Base-by-base conservation (phyloP, 495 filamentous ascomycete species). In the Penicillium fimorum region DNA sequence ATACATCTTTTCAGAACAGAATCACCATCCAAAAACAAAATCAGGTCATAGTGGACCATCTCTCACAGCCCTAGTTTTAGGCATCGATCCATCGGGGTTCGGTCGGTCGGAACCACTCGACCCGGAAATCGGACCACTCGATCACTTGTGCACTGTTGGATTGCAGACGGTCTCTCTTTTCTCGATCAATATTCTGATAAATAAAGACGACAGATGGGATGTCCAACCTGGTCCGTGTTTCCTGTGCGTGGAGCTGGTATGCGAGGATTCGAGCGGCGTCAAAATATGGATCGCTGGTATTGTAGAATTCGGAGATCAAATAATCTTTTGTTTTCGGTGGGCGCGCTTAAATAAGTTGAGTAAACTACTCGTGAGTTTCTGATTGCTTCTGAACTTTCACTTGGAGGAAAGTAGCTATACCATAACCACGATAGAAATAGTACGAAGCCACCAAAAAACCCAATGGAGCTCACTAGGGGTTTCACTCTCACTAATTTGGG, bases 1-100 rank as follows among this genome's bases (percentile, higher is more conserved):
- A 79, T 58, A 7, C 63, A 65, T 4, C 53, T 42, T 8, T 53
- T 58, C 20, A 78, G 53, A 9, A 77, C 56, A 27, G 72, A 74
- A 52, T 79, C 78, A 0, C 70, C 70, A 48, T 81, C 78, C 22
- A 79, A 60, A 38, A 76, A 80, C 9, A 76, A 50, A 15, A 79
- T 66, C 48, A 68, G 74, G 22, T 76, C 68, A 47, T 73, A 81
- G 50, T 77, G 58, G 4, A 60, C 68, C 63, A 76, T 61, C 20
- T 69, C 58, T 59, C 73, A 77, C 20, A 79, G 24, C 22, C 69
- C 68, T 10, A 80, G 57, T 56, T 79, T 80, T 10, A 62, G 46
- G 70, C 57, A 43, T 69, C 69, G 11, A 58, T 55, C 66, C 68
- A 75, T 25, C 72, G 60, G 29, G 37, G 17, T 13, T 60, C 38